These are phyloP conservation scores for Fusarium nematophilum DNA, from an alignment of 2,329 filamentous ascomycete genomes.

Conservation along the genomic window DNA sequence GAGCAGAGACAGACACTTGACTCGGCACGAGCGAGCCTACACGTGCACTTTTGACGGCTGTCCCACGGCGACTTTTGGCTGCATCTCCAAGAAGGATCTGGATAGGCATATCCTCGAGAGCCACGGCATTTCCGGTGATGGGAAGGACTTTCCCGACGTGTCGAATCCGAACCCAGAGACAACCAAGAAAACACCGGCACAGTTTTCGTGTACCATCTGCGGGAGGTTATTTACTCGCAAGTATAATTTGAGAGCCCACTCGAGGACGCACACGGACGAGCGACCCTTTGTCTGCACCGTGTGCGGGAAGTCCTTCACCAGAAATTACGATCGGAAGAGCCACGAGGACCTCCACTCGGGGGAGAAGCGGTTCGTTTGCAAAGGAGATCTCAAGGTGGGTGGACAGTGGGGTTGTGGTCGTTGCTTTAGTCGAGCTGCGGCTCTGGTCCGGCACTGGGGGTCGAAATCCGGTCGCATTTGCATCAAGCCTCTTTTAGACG, in stretches of 20 bases:
- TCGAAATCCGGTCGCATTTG: too few relatives aligned
- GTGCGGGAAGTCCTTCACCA: conserved; percentile 40
- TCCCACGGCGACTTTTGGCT: not conserved
- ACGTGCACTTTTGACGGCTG: not conserved
- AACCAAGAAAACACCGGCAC: not conserved
- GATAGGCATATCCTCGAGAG: not conserved
- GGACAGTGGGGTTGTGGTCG: too few relatives aligned
- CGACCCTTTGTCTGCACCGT: not conserved
- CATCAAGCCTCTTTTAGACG: too few relatives aligned
- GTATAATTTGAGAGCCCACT: not conserved
- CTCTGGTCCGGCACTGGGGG: too few relatives aligned
- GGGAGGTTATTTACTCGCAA: too few relatives aligned
- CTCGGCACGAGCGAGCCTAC: not conserved
- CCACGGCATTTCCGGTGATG: not conserved
- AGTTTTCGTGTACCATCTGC: not conserved
- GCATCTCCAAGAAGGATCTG: not conserved
- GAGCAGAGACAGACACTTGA: not conserved
- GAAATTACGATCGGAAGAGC: not conserved
- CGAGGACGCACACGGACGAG: not conserved
- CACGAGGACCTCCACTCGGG: not conserved
- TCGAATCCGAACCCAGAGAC: not conserved
- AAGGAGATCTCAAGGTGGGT: too few relatives aligned
- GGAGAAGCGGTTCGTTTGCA: not conserved
- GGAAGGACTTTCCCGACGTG: not conserved
- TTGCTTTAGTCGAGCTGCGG: too few relatives aligned